phyloP scores from a whole-genome alignment of 345 rosid genomes.

The Arabidopsis arenosa region DNA sequence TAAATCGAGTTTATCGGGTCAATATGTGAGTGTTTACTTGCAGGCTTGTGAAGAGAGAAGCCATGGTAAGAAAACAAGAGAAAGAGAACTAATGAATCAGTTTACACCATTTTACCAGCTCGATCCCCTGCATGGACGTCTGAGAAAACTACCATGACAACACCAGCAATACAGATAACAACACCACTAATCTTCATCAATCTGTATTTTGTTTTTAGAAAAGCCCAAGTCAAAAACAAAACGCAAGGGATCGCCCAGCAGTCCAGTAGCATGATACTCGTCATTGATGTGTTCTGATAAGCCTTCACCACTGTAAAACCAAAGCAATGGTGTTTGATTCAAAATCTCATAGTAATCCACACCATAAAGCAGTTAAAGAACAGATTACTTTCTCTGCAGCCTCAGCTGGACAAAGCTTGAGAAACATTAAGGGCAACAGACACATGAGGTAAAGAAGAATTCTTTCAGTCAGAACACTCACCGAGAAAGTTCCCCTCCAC shows the following conservation, averaged over 20 bases:
- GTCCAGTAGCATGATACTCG: conserved; percentile 93
- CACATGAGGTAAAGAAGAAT: background rate
- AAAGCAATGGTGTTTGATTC: background rate
- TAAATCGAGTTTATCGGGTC: background rate
- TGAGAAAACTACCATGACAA: conserved; percentile 83
- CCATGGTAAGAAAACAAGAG: background rate
- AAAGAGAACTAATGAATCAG: conserved; percentile 1
- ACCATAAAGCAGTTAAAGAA: background rate
- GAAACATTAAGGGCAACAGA: background rate
- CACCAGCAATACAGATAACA: conserved; percentile 75
- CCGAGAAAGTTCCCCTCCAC: conserved; percentile 90
- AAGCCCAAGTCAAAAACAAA: conserved; percentile 82
- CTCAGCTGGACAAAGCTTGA: background rate
- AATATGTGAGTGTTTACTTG: background rate
- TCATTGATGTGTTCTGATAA: conserved; percentile 81
- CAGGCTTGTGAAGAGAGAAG: background rate
- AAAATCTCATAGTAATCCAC: background rate
- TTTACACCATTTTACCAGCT: conserved; percentile 54
- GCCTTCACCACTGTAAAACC: conserved; percentile 84
- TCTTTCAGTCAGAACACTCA: background rate
- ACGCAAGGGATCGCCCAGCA: conserved; percentile 97
- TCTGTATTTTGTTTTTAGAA: conserved; percentile 82
- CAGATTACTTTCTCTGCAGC: background rate
- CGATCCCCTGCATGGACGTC: conserved; percentile 83
- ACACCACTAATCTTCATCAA: conserved; percentile 80